Base-by-base conservation (phyloP, 768 basidiomycete genomes). In the Kondoa malvinella region DNA sequence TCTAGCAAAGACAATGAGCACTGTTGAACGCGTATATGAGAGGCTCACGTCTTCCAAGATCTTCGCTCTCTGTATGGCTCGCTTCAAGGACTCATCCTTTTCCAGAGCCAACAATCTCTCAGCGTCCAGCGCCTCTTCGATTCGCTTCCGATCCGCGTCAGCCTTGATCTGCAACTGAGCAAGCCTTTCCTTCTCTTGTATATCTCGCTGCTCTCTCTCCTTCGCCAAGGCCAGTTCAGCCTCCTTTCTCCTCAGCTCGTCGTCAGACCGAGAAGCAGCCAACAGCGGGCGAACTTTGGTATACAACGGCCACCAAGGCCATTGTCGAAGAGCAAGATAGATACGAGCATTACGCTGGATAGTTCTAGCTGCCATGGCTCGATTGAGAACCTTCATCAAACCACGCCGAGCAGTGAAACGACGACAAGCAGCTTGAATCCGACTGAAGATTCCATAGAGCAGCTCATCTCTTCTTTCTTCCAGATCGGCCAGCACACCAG, bases 261-360 rank as follows among this genome's bases (percentile, higher is more conserved):
- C 91, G 74, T 97, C 94, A 70, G 85, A 87, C 21, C 91, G 81
- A 1, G 94, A 94, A 0, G 92, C 92, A 26, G 89, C 89, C 32
- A 99, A 82, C 16, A 97, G 77, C 0, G 95, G 95, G 34, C 92
- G 87, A 25, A 99, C 90, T 81, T 94, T 94, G 1, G 91, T 91
- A 76, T 92, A 99, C 8, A 97, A 81, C 70, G 92, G 88, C 95
- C 95, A 99, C 95, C 95, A 97, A 1, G 94, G 92, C 95, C 95
- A 97, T 65, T 94, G 89, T 59, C 85, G 82, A 31, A 99, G 81
- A 66, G 89, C 86, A 4, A 86, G 85, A 75, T 97, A 97, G 26
- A 95, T 82, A 26, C 91, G 81, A 1, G 94, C 94, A 75, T 99
- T 99, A 58, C 86, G 83, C 75, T 97, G 95, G 69, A 97, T 92